phyloP scores from a whole-genome alignment of 2,329 filamentous ascomycete genomes.

The Hypoxylon sp. region DNA sequence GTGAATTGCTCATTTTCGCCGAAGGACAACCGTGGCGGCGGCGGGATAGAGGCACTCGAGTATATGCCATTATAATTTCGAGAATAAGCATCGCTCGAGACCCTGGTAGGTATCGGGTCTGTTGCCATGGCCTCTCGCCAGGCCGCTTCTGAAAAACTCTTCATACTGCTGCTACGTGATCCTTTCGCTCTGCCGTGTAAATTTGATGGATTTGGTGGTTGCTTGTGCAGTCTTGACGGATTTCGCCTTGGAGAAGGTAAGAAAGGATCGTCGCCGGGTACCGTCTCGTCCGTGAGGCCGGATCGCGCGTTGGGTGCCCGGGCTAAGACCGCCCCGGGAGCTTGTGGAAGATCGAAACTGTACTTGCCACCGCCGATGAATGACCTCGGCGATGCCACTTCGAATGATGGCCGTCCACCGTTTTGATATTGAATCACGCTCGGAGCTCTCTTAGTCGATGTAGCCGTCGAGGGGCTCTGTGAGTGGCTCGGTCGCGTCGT shows the following conservation, averaged over 20 bases:
- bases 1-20: constrained; percentile 62
- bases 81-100: constrained; percentile 54
- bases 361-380: constrained; percentile 57
- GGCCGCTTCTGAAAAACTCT: constrained; percentile 61
- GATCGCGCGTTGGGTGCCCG: constrained; percentile 73
- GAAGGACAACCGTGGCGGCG: constrained; percentile 61
- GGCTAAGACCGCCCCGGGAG: constrained; percentile 67
- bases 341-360: constrained; percentile 60
- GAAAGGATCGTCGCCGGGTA: constrained; percentile 74
- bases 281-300: constrained; percentile 72
- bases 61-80: constrained; percentile 60
- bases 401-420: constrained; percentile 53
- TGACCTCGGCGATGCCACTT: constrained; percentile 53
- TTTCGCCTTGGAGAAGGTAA: constrained; percentile 67
- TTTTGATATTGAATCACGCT: constrained; percentile 70
- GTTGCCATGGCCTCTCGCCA: constrained; percentile 51
- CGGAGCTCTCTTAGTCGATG: constrained; percentile 61
- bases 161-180: constrained; percentile 63
- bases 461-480: constrained; percentile 58
- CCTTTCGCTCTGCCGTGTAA: constrained; percentile 58
- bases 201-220: constrained; percentile 55
- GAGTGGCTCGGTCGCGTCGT: constrained; percentile 50
- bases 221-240: constrained; percentile 68
- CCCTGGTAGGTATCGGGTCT: constrained; percentile 50
- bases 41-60: constrained; percentile 61